A percentile compares a stretch with the other conserved stretches of the same genome.
Conservation (phyloP, 108 stramenopile genomes). For the Schizochytrium sp. region DNA sequence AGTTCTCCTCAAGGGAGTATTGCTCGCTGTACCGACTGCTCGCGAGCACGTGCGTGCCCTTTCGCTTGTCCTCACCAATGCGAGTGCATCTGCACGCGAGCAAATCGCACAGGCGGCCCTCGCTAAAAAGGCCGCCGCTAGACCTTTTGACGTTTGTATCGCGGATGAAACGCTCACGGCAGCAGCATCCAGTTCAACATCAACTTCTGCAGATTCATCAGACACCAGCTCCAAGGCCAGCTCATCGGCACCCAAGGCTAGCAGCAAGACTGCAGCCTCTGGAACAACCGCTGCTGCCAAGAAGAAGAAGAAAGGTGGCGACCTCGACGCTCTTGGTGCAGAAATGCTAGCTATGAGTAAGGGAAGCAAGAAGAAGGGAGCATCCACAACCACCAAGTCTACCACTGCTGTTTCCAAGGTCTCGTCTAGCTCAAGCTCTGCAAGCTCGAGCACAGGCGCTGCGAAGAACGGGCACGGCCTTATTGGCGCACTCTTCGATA, state of each 20-base stretch:
- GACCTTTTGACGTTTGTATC: neutral
- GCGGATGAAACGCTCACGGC: neutral
- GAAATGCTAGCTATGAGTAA: constrained; percentile 54
- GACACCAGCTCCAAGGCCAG: neutral
- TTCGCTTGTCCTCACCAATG: neutral
- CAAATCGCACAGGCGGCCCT: constrained; percentile 36
- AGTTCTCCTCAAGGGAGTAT: neutral
- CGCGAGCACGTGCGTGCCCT: constrained; percentile 11
- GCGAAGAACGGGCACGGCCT: constrained; percentile 5
- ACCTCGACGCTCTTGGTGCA: constrained; percentile 30
- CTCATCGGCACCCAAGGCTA: neutral
- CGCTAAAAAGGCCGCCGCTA: neutral
- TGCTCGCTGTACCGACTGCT: neutral
- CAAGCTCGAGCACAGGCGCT: neutral
- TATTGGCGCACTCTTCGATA: constrained; percentile 10
- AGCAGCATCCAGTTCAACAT: neutral
- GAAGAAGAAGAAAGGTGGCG: constrained; percentile 42
- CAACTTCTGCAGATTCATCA: neutral
- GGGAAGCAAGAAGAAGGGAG: constrained; percentile 1
- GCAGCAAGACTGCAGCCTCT: neutral
- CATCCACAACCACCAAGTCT: neutral
- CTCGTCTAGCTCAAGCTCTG: neutral
- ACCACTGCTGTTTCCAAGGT: neutral
- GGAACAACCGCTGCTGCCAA: neutral
- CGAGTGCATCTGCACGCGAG: neutral